Base-by-base conservation (phyloP, 441 rosid species). In the Erysimum cheiri region DNA sequence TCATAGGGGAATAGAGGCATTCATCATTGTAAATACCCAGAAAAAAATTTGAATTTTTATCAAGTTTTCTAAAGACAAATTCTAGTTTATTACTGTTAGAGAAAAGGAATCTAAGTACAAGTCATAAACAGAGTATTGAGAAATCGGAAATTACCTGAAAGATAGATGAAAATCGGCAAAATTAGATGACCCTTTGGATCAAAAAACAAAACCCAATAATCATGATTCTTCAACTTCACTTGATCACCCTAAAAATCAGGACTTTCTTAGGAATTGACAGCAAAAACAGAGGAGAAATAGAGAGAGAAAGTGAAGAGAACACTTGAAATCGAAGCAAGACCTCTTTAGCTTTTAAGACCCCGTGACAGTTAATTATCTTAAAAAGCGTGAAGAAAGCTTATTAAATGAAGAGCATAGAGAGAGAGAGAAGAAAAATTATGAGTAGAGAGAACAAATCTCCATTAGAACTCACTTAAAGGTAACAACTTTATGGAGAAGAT, bases 271-370 rank as follows among this genome's bases (percentile, higher is more conserved):
- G 7, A 4, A 58, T 10, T 46, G 26, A 56, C 53, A 64, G 49
- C 37, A 49, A 24, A 14, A 61, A 46, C 63, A 57, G 39, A 76
- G 55, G 55, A 46, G 57, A 37, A 67, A 17, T 29, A 70, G 59
- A 37, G 54, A 55, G 57, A 62, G 55, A 70, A 56, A 70, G 64
- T 10, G 49, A 53, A 63, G 10, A 28, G 55, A 33, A 73, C 65
- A 58, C 82, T 81, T 80, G 81, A 81, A 81, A 76, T 80, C 69
- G 64, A 84, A 80, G 79, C 80, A 70, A 82, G 74, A 69, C 4
- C 24, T 22, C 60, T 61, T 75, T 6, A 39, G 31, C 71, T 44
- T 61, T 64, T 5, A 60, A 11, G 64, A 54, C 56, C 56, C 74
- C 78, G 78, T 69, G 74, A 50, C 69, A 62, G 74, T 69, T 75